Conservation (phyloP, 2,329 filamentous ascomycete species). For the Aspergillus udagawae region DNA sequence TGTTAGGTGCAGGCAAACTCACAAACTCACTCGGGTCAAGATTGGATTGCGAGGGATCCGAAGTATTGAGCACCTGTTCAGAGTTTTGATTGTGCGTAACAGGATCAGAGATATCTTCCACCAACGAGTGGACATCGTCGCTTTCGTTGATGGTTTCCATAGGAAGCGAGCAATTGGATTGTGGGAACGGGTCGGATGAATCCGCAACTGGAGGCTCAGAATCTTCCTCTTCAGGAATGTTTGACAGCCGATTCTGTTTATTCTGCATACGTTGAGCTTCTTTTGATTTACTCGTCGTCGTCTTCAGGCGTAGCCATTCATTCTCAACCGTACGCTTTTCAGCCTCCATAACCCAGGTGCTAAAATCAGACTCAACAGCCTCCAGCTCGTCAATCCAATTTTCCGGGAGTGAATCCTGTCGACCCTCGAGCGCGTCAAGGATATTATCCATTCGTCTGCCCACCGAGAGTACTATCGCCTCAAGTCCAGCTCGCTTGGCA, state of each 20-base stretch:
- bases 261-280: background rate
- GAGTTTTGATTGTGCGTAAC: background rate
- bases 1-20: background rate
- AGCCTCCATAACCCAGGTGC: slow-evolving; percentile 74
- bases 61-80: background rate
- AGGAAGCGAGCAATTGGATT: slow-evolving; percentile 8
- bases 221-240: background rate
- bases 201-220: background rate
- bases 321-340: slow-evolving; percentile 69
- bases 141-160: slow-evolving; percentile 25
- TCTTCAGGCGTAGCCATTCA: slow-evolving; percentile 43
- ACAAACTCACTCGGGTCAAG: background rate
- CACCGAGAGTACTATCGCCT: slow-evolving; percentile 64
- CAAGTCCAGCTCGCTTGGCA: slow-evolving; percentile 53
- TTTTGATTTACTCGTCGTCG: slow-evolving; percentile 4
- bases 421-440: slow-evolving; percentile 80
- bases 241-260: background rate
- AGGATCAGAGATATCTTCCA: background rate
- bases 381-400: slow-evolving; percentile 87
- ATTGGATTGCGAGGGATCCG: background rate
- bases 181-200: slow-evolving; percentile 1
- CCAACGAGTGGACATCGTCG: slow-evolving; percentile 3
- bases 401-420: slow-evolving; percentile 78
- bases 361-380: slow-evolving; percentile 69
- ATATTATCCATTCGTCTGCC: slow-evolving; percentile 76